Percentiles rank a stretch among this genome's conserved stretches.
Conservation (phyloP, 2,329 filamentous ascomycete genomes). For the Pseudogymnoascus sp. region DNA sequence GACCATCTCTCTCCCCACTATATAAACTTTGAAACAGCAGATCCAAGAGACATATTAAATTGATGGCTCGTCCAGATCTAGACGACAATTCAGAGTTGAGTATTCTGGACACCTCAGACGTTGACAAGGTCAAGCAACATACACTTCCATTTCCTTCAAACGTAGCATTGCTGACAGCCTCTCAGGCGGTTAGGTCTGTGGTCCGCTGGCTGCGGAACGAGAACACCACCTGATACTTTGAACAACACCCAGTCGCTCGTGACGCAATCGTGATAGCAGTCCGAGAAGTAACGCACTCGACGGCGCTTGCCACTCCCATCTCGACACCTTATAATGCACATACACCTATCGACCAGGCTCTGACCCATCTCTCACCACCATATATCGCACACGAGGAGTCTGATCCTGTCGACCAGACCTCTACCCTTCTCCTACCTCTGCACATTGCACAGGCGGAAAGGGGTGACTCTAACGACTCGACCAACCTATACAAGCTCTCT, state of each 20-base stretch:
- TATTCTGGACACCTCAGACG: constrained; percentile 11
- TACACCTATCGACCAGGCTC: constrained; percentile 11
- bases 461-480: not conserved
- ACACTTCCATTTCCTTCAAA: constrained; percentile 4
- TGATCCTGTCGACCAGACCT: no score
- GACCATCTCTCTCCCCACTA: not conserved
- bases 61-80: not conserved
- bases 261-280: constrained; percentile 11
- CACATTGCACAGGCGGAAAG: not conserved
- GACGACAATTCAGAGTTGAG: constrained; percentile 3
- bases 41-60: not conserved
- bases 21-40: not conserved
- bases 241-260: constrained; percentile 13
- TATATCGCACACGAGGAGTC: no score
- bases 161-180: constrained; percentile 12
- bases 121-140: constrained; percentile 11
- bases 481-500: not conserved
- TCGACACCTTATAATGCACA: constrained; percentile 10
- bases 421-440: no score
- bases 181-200: constrained; percentile 9
- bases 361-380: not conserved
- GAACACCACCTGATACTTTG: constrained; percentile 13
- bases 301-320: constrained; percentile 13
- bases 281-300: constrained; percentile 13
- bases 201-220: constrained; percentile 13